Base-by-base conservation (phyloP, 345 rosid genomes). In the Acer yangbiense region DNA sequence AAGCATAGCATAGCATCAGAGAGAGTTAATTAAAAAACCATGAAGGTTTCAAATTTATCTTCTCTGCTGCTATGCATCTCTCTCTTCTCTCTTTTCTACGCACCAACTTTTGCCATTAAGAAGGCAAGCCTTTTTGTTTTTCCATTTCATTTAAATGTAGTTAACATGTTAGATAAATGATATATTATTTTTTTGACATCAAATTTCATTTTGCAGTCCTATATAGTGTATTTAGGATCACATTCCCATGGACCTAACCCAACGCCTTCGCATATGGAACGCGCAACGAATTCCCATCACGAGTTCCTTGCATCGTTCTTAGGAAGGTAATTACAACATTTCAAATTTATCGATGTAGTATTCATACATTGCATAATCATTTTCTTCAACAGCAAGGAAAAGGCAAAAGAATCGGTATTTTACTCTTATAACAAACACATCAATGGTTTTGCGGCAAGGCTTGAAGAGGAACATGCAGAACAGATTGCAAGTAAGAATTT, bases 241-340 rank as follows among this genome's bases (percentile, higher is more conserved):
- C 83, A 77, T 69, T 67, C 78, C 12, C 83, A 74, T 41, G 84
- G 75, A 41, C 21, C 10, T 0, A 48, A 79, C 4, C 32, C 43
- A 0, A 54, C 73, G 3, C 12, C 27, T 9, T 13, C 20, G 23
- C 66, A 83, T 57, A 44, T 52, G 57, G 54, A 71, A 64, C 46
- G 2, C 4, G 83, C 71, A 10, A 50, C 46, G 2, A 75, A 80
- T 17, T 68, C 86, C 55, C 86, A 83, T 65, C 75, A 69, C 48
- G 80, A 72, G 9, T 80, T 83, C 29, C 81, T 83, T 29, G 83
- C 65, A 48, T 77, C 86, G 12, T 83, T 73, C 81, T 44, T 83
- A 57, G 83, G 85, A 66, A 77, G 83, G 85, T 79, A 65, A 62
- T 35, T 35, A 35, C 39, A 35, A 4, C 6, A 6, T 35, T 32